These are phyloP conservation scores for Trypanosoma brucei DNA, from an alignment of 208 protist genomes.

Conservation along the genomic window DNA sequence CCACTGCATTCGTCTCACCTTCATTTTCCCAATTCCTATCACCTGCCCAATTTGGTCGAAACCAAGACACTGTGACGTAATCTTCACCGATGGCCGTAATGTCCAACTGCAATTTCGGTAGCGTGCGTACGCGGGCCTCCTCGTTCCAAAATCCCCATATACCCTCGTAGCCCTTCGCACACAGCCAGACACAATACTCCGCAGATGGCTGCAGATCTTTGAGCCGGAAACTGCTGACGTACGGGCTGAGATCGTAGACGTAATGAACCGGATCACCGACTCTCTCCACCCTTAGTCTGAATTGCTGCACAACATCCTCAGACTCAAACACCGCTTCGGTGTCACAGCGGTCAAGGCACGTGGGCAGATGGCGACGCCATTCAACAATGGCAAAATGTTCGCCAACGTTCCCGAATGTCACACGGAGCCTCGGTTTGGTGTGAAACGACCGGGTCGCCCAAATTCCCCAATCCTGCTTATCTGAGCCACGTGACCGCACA, in stretches of 20 bases:
- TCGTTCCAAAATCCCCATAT: conserved; percentile 91
- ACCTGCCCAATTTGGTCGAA: conserved; percentile 69
- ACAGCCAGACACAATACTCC: conserved; percentile 89
- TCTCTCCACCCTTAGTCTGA: conserved; percentile 82
- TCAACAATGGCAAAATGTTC: conserved; percentile 91
- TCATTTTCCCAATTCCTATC: conserved; percentile 25
- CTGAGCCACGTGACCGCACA: conserved; percentile 67
- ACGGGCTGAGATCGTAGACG: conserved; percentile 83
- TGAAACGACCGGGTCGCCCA: conserved; percentile 83
- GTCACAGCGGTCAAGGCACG: conserved; percentile 22
- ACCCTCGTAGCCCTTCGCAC: conserved; percentile 77
- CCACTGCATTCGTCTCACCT: conserved; percentile 58
- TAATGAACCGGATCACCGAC: conserved; percentile 43
- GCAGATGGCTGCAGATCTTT: conserved; percentile 73
- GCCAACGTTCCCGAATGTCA: conserved; percentile 88
- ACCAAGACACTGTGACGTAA: conserved; percentile 84
- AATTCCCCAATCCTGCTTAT: conserved; percentile 81
- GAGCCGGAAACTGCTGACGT: conserved; percentile 77
- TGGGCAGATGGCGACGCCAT: conserved; percentile 83
- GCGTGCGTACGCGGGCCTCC: conserved; percentile 84
- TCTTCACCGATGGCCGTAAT: conserved; percentile 83
- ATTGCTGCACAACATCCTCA: conserved; percentile 79
- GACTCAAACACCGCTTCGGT: conserved; percentile 44
- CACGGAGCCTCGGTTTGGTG: conserved; percentile 70
- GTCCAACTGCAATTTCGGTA: conserved; percentile 79